Base-by-base conservation (phyloP, 2,329 filamentous ascomycete species). In the Phaeosphaeria sp. region DNA sequence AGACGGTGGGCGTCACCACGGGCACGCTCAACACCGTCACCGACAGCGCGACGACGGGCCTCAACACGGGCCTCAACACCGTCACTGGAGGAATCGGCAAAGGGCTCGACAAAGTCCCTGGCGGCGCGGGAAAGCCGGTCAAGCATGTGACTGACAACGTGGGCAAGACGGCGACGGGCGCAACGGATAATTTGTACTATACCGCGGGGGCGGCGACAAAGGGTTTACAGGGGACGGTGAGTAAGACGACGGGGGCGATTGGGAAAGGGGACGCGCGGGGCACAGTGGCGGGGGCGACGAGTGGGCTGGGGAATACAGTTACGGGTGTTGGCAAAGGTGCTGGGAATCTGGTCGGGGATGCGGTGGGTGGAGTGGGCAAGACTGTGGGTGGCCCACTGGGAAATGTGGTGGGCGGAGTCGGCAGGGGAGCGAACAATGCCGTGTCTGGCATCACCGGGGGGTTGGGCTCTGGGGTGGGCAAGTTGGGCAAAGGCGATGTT, bases 401-500 rank as follows among this genome's bases (percentile, higher is more conserved):
- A 3, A 75, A 75, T 43, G 71, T 80, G 11, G 77, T 81, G 15
- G 72, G 75, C 36, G 78, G 78, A 18, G 75, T 80, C 2, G 79
- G 78, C 1, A 80, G 79, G 52, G 73, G 79, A 2, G 74, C 78
- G 4, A 75, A 74, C 3, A 74, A 79, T 57, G 77, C 78, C 7
- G 77, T 80, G 1, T 67, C 69, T 5, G 78, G 78, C 1, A 71
- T 80, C 22, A 79, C 78, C 1, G 71, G 75, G 3, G 80, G 80
- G 2, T 49, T 82, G 2, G 80, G 80, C 4, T 78, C 79, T n/a
- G 79, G 79, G 1, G 77, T 82, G 5, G 77, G 75, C 2, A 80
- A 80, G 60, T 52, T 82, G 1, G 79, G 80, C 0, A 78, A 77
- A 47, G 80, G 80, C 0, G 78, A 82, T 64, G 66, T 82, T 1